Conservation (phyloP, 1,284 basidiomycete species). For the Ustilago xerochloae region DNA sequence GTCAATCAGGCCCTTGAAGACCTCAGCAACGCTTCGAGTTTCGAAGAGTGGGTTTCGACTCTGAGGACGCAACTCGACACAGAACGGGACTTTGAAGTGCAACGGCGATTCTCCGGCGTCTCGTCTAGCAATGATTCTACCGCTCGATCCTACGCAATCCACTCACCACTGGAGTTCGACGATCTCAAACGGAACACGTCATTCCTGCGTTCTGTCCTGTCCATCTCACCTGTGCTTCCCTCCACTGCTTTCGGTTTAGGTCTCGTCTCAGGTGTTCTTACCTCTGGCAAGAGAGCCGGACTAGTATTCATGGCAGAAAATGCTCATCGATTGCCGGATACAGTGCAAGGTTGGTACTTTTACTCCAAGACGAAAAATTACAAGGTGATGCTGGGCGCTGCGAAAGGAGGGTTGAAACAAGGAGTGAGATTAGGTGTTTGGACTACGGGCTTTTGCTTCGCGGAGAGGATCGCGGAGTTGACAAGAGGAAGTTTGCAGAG, state of each 20-base stretch:
- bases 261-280: slow-evolving; percentile 55
- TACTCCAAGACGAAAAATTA: slow-evolving; percentile 68
- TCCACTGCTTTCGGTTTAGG: slow-evolving; percentile 55
- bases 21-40: slow-evolving; percentile 33
- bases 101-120: slow-evolving; percentile 22
- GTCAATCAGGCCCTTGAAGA: slow-evolving; percentile 36
- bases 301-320: slow-evolving; percentile 67
- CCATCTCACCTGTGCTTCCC: slow-evolving; percentile 49
- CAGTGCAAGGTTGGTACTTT: slow-evolving; percentile 68
- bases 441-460: slow-evolving; percentile 55
- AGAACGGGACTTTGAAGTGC: slow-evolving; percentile 42
- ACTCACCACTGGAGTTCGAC: slow-evolving; percentile 25
- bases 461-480: slow-evolving; percentile 41
- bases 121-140: slow-evolving; percentile 28
- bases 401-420: slow-evolving; percentile 51
- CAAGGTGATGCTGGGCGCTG: slow-evolving; percentile 58
- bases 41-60: slow-evolving; percentile 45
- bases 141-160: slow-evolving; percentile 20
- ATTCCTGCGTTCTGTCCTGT: slow-evolving; percentile 6
- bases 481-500: slow-evolving; percentile 7
- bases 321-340: slow-evolving; percentile 63
- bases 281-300: slow-evolving; percentile 47
- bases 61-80: slow-evolving; percentile 42
- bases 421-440: slow-evolving; percentile 53
- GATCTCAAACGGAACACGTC: slow-evolving; percentile 9